phyloP scores from a whole-genome alignment of 2,329 filamentous ascomycete species.

The Ploettnerulaceae sp. region DNA sequence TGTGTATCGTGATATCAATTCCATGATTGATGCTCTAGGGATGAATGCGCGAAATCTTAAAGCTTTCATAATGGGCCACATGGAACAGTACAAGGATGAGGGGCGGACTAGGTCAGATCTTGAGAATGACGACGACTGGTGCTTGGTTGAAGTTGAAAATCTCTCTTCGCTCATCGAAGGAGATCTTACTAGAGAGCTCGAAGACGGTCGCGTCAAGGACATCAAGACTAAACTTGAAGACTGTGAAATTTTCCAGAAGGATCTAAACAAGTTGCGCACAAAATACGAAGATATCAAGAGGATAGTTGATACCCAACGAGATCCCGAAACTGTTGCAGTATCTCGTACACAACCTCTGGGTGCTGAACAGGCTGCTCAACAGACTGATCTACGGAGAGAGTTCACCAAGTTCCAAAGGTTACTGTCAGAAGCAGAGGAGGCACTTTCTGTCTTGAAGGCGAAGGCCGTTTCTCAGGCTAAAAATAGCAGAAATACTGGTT shows the following conservation, averaged over 20 bases:
- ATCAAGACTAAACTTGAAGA: slow-evolving; percentile 63
- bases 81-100: slow-evolving; percentile 46
- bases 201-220: slow-evolving; percentile 63
- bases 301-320: slow-evolving; percentile 63
- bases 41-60: slow-evolving; percentile 65
- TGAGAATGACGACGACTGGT: slow-evolving; percentile 64
- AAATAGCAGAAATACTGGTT: slow-evolving; percentile 46
- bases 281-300: slow-evolving; percentile 76
- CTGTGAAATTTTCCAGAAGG: slow-evolving; percentile 63
- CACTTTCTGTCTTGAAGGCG: slow-evolving; percentile 71
- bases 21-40: slow-evolving; percentile 90
- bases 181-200: slow-evolving; percentile 59
- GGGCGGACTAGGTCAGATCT: slow-evolving; percentile 63
- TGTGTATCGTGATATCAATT: slow-evolving; percentile 76
- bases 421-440: slow-evolving; percentile 75
- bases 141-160: slow-evolving; percentile 68
- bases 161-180: slow-evolving; percentile 60
- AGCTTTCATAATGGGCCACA: slow-evolving; percentile 63
- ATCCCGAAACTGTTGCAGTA: slow-evolving; percentile 61
- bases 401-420: slow-evolving; percentile 69
- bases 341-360: slow-evolving; percentile 70
- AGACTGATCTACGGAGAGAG: slow-evolving; percentile 75
- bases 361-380: slow-evolving; percentile 76
- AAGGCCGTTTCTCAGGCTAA: slow-evolving; percentile 58
- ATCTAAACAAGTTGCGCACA: slow-evolving; percentile 65